Conservation (phyloP, 2,329 filamentous ascomycete species). For the Incumbomyces delicatus region DNA sequence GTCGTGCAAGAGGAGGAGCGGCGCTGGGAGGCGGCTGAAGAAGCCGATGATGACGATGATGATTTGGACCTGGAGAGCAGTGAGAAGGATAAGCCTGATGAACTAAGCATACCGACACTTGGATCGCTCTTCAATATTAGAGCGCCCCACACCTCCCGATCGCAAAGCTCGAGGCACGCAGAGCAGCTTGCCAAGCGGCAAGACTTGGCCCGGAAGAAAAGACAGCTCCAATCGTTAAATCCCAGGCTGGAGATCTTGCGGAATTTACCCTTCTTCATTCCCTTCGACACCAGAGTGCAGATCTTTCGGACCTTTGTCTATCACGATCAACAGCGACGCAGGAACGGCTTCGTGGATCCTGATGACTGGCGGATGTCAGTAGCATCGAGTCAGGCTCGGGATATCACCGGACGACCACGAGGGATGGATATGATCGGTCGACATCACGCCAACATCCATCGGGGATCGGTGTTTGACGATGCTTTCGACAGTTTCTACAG, state of each 20-base stretch:
- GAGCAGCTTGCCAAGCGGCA: slow-evolving; percentile 13
- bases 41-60: slow-evolving; percentile 46
- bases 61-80: slow-evolving; percentile 34
- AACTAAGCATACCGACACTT: slow-evolving; percentile 22
- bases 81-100: slow-evolving; percentile 32
- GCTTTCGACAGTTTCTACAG: slow-evolving; percentile 75
- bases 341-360: slow-evolving; percentile 59
- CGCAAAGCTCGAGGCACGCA: slow-evolving; percentile 12
- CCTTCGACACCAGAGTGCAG: slow-evolving; percentile 80
- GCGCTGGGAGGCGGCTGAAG: slow-evolving; percentile 58
- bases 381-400: slow-evolving; percentile 34
- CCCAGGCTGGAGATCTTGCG: slow-evolving; percentile 83
- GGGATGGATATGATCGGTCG: slow-evolving; percentile 37
- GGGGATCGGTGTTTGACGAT: slow-evolving; percentile 73
- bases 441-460: slow-evolving; percentile 70
- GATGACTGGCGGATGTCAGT: slow-evolving; percentile 63
- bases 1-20: slow-evolving; percentile 81
- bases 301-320: slow-evolving; percentile 91
- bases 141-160: slow-evolving; percentile 16
- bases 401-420: slow-evolving; percentile 30
- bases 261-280: slow-evolving; percentile 95
- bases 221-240: slow-evolving; percentile 66
- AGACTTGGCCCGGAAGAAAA: slow-evolving; percentile 52
- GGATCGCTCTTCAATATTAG: slow-evolving; percentile 27
- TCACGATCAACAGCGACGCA: slow-evolving; percentile 64